Percentiles rank a stretch among this genome's conserved stretches.
These are phyloP conservation scores for Puya raimondii DNA, from an alignment of 176 grass and related monocot species.

Conservation along the genomic window DNA sequence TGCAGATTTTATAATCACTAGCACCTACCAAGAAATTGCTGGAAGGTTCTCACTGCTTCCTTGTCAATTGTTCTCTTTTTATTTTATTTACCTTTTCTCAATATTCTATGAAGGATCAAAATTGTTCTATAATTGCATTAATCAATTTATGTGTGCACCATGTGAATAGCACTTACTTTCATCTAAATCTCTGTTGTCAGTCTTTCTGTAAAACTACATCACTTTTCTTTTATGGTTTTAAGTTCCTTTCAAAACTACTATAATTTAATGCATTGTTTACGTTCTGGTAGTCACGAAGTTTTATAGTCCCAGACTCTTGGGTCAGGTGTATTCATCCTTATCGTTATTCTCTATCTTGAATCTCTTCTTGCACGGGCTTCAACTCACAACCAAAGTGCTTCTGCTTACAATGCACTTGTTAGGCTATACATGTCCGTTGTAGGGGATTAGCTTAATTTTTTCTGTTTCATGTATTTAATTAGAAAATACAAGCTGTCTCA, in stretches of 20 bases:
- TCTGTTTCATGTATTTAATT: too few species aligned
- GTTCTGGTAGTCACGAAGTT: too few species aligned
- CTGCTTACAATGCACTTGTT: too few species aligned
- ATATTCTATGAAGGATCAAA: background rate
- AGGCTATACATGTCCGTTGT: too few species aligned
- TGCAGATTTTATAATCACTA: slow-evolving; percentile 99
- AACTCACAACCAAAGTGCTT: too few species aligned
- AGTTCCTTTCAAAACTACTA: background rate
- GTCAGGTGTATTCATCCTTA: too few species aligned
- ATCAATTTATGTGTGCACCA: background rate
- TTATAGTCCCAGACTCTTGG: too few species aligned
- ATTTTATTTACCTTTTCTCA: background rate
- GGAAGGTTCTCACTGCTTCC: slow-evolving; percentile 61
- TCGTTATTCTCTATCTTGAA: too few species aligned
- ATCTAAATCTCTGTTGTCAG: background rate
- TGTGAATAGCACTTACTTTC: background rate
- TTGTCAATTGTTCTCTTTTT: background rate
- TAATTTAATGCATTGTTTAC: too few species aligned
- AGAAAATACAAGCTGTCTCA: too few species aligned
- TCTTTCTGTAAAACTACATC: background rate
- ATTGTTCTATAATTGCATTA: background rate
- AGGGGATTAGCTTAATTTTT: too few species aligned
- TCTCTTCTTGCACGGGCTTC: too few species aligned
- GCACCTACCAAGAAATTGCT: slow-evolving; percentile 96
- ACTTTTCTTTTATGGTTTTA: background rate